Evolutionary conservation across 352 stramenopile genomes (phyloP), one percentile per base, ranked within the genome.

Genomic region (Thalassiosira hispida): DNA sequence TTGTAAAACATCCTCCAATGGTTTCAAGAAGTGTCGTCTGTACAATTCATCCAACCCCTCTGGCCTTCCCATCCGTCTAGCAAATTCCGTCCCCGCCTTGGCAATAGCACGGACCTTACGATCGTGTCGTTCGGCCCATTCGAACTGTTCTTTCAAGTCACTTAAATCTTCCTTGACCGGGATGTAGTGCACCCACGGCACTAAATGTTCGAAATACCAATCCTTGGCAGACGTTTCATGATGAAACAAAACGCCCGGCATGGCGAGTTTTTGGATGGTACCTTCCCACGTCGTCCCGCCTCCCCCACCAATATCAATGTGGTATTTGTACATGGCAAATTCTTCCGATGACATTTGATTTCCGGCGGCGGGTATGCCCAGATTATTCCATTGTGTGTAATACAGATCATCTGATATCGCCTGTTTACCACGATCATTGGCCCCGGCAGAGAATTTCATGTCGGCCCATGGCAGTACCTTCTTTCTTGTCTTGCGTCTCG

Each of bases 131-230:
- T 66, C 57, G 1, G 57, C 42, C 76, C 76, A 84, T 1, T 66
- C n/a, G 31, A 79, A 31, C 11, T 20, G 62, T 35, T 75, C 53
- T 12, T 52, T 46, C 1, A 84, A 56, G 40, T 79, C 62, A n/a
- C 22, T 35, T 7, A 84, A 44, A 53, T 79, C 27, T 25, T 57
- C 22, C 29, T 73, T 49, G 1, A 84, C 16, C 0, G 76, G 76
- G 33, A 84, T 78, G 42, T 80, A 84, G 42, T 84, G 61, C 12
- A 79, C 56, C 20, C 33, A 79, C 2, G 76, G 62, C 23, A 49
- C 53, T 7, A 84, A 25, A 7, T 71, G 57, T 38, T 70, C 44
- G 31, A 67, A 16, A 57, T 73, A 79, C 65, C 67, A 84, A 63
- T 84, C 76, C 44, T 84, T 66, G 18, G 31, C 20, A 5, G 57